These are phyloP conservation scores for Clonostachys sp. DNA, from an alignment of 2,329 filamentous ascomycete species.

Conservation along the genomic window DNA sequence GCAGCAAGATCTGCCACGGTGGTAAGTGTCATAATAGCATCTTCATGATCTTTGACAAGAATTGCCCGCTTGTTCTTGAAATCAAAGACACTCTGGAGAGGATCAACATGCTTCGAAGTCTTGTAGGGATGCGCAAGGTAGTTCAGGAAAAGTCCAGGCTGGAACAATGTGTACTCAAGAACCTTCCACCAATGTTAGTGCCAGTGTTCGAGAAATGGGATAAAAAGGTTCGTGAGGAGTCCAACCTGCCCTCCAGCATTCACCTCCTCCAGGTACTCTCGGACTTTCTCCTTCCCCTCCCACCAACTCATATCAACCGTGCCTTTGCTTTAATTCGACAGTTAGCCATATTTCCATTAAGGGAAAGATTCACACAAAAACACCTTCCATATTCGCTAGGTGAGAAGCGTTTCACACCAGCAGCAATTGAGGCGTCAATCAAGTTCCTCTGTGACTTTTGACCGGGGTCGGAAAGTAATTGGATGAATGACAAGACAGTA, in stretches of 20 bases:
- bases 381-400: conserved; percentile 53
- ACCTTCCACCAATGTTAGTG: conserved; percentile 22
- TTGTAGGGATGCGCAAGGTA: conserved; percentile 47
- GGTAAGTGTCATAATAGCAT: conserved; percentile 36
- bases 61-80: conserved; percentile 34
- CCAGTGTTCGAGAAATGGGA: no score
- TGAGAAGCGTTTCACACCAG: conserved; percentile 56
- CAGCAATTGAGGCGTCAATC: conserved; percentile 51
- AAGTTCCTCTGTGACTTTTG: conserved; percentile 32
- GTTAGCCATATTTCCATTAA: not conserved
- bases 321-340: no score
- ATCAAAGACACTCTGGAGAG: conserved; percentile 29
- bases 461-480: conserved; percentile 8
- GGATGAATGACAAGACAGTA: conserved; percentile 48
- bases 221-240: no score
- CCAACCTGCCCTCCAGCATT: conserved; percentile 25
- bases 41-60: conserved; percentile 32
- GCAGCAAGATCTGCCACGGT: conserved; percentile 34
- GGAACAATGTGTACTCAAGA: conserved; percentile 52
- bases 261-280: conserved; percentile 43
- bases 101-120: conserved; percentile 35
- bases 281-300: conserved; percentile 38
- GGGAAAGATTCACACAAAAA: conserved; percentile 3
- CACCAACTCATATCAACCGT: conserved; percentile 36
- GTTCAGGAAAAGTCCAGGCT: conserved; percentile 48